Percentiles rank a stretch among this genome's conserved stretches.
phyloP scores from a whole-genome alignment of 441 rosid species.

The Gossypium gossypioides region DNA sequence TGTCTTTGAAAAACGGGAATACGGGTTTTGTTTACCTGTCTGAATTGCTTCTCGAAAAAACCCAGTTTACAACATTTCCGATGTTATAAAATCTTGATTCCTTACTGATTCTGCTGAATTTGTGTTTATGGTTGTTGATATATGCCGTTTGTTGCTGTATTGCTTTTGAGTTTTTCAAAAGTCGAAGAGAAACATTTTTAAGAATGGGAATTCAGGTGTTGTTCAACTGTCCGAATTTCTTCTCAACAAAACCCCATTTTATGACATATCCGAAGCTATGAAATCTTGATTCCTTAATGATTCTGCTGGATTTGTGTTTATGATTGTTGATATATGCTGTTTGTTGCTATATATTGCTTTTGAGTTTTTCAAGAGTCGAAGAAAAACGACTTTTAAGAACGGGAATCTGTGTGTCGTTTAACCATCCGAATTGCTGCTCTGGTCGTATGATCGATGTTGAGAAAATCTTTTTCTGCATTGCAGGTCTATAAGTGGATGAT shows the following conservation, averaged over 20 bases:
- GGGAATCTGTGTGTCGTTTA: not conserved
- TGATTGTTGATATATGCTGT: not conserved
- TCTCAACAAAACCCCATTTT: not conserved
- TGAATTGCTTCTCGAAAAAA: not conserved
- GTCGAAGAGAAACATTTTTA: not conserved
- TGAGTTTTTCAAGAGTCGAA: not conserved
- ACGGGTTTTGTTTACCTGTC: not conserved
- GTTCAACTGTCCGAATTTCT: not conserved
- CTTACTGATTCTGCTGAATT: not conserved
- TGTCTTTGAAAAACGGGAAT: not conserved
- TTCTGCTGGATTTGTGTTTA: not conserved
- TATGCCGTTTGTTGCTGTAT: not conserved
- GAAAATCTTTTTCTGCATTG: constrained; percentile 9
- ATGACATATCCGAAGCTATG: not conserved
- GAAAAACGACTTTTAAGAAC: not conserved
- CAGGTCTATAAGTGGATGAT: constrained; percentile 95
- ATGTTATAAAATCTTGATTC: not conserved
- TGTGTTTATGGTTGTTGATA: not conserved
- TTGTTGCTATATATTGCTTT: not conserved
- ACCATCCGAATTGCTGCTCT: not conserved
- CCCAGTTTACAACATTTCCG: not conserved
- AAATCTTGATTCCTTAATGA: not conserved
- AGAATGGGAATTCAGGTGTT: not conserved
- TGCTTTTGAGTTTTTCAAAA: not conserved
- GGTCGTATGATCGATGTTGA: not conserved